Evolutionary conservation across 2,329 filamentous ascomycete genomes (phyloP).

Genomic region (Alternaria sp.): DNA sequence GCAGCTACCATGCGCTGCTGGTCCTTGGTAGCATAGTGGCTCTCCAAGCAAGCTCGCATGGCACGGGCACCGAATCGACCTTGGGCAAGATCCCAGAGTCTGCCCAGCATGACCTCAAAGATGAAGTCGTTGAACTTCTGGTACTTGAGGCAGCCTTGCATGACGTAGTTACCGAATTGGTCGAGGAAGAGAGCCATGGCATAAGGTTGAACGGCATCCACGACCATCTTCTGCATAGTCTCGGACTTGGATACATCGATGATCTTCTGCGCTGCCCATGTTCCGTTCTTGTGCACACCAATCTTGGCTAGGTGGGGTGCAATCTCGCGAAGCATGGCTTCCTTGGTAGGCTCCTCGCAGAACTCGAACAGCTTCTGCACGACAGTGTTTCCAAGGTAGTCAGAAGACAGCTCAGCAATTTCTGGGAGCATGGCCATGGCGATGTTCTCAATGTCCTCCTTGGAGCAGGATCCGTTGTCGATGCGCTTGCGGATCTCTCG

Average conservation of each 20-base stretch:
- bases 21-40: slow-evolving; percentile 91
- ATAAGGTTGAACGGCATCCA: slow-evolving; percentile 83
- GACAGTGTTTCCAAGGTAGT: slow-evolving; percentile 98
- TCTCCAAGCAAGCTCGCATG: slow-evolving; percentile 96
- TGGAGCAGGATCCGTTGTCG: slow-evolving; percentile 87
- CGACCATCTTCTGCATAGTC: slow-evolving; percentile 81
- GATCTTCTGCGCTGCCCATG: slow-evolving; percentile 99
- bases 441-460: slow-evolving; percentile 88
- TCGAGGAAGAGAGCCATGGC: slow-evolving; percentile 92
- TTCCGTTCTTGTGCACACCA: slow-evolving; percentile 98
- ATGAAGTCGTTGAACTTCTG: slow-evolving; percentile 93
- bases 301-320: slow-evolving; percentile 93
- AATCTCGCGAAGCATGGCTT: slow-evolving; percentile 88
- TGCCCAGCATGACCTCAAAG: slow-evolving; percentile 94
- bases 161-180: slow-evolving; percentile 97
- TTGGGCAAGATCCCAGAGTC: slow-evolving; percentile 92
- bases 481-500: slow-evolving; percentile 97
- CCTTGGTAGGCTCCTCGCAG: slow-evolving; percentile 87
- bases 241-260: slow-evolving; percentile 93
- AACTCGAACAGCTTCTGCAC: slow-evolving; percentile 98
- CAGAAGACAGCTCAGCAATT: slow-evolving; percentile 90
- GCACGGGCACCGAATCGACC: slow-evolving; percentile 93
- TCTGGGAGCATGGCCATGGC: slow-evolving; percentile 95
- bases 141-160: slow-evolving; percentile 95
- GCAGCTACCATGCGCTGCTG: slow-evolving; percentile 95